A percentile compares a stretch with the other conserved stretches of the same genome.
Conservation (phyloP, 805 yeast genomes). For the Yarrowia deformans region DNA sequence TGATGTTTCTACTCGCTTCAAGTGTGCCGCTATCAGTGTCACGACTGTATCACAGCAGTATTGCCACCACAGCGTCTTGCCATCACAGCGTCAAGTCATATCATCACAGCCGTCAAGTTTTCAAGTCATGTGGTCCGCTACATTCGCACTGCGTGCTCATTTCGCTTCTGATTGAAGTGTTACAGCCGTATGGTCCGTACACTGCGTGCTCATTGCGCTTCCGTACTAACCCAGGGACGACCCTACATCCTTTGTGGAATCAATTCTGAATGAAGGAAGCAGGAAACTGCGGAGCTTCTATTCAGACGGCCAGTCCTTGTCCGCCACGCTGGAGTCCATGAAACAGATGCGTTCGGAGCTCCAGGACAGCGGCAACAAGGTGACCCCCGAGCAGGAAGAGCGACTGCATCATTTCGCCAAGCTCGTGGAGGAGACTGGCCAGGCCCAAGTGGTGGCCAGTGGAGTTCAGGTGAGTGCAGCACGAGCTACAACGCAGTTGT, state of each 20-base stretch:
- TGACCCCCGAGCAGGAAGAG: slow-evolving; percentile 28
- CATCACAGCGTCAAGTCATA: too few species aligned
- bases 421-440: slow-evolving; percentile 25
- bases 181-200: too few species aligned
- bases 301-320: slow-evolving; percentile 34
- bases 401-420: neutral
- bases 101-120: too few species aligned
- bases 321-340: slow-evolving; percentile 14
- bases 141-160: too few species aligned
- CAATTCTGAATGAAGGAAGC: slow-evolving; percentile 10
- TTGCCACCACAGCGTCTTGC: too few species aligned
- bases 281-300: slow-evolving; percentile 17
- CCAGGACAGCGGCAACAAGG: slow-evolving; percentile 10
- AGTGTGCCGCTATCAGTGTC: too few species aligned
- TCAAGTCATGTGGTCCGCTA: too few species aligned
- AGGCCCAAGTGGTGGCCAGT: slow-evolving; percentile 13
- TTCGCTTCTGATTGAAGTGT: too few species aligned
- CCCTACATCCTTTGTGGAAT: slow-evolving; percentile 14
- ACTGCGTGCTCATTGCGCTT: too few species aligned
- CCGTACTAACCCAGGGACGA: slow-evolving; percentile 25
- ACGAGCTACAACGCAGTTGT: neutral
- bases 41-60: too few species aligned
- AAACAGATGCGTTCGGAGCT: slow-evolving; percentile 6
- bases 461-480: slow-evolving; percentile 4
- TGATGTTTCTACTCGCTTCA: too few species aligned